These are phyloP conservation scores for Pleurozium schreberi DNA, from an alignment of 225 moss, liverwort and hornwort species.

Conservation along the genomic window DNA sequence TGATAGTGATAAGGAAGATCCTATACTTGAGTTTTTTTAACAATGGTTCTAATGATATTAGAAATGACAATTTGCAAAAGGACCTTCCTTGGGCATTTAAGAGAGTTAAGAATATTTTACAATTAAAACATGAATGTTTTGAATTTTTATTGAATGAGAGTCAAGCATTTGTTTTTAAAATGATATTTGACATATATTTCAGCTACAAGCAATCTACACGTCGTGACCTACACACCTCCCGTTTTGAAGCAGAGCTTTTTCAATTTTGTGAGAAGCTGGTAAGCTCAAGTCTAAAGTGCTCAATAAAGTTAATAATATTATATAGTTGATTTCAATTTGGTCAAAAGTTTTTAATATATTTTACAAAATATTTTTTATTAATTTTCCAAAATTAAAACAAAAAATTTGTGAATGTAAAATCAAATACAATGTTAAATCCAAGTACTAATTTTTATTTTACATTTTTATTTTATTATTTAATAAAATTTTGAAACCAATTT, in stretches of 20 bases:
- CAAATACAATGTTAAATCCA: background rate
- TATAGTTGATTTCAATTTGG: too few relatives aligned
- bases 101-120: too few relatives aligned
- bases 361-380: background rate
- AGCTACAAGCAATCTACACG: slow-evolving; percentile 88
- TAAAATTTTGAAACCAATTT: too few relatives aligned
- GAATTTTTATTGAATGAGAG: background rate
- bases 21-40: fast-evolving
- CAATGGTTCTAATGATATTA: fast-evolving
- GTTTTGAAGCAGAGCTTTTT: slow-evolving; percentile 82
- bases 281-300: background rate
- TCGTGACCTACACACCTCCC: slow-evolving; percentile 50
- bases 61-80: fast-evolving
- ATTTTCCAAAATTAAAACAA: background rate
- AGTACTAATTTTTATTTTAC: background rate
- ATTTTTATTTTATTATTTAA: too few relatives aligned
- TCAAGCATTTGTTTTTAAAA: background rate
- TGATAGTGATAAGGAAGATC: background rate
- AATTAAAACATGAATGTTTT: background rate
- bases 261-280: slow-evolving; percentile 95
- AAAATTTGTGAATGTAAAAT: too few relatives aligned
- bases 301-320: too few relatives aligned
- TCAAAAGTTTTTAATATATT: background rate
- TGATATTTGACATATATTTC: background rate
- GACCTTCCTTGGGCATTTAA: fast-evolving